These are phyloP conservation scores for Astrephomene gubernaculifera DNA, from an alignment of 139 green algal genomes.

Conservation along the genomic window DNA sequence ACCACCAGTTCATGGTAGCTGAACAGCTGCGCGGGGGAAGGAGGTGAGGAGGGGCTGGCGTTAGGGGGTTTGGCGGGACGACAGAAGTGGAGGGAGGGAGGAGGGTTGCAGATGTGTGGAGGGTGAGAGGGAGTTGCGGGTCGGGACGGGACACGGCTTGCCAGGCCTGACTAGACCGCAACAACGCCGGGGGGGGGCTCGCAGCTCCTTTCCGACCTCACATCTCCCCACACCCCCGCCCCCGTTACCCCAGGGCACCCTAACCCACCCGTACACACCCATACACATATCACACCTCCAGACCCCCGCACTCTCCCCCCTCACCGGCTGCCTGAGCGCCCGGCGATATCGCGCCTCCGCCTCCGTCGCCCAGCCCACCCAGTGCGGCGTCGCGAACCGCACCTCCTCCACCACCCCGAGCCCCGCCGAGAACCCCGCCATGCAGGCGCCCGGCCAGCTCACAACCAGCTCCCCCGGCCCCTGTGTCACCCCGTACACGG, in stretches of 20 bases:
- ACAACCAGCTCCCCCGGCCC: conserved; percentile 83
- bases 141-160: too few species aligned
- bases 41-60: neutral
- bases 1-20: conserved; percentile 79
- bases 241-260: too few species aligned
- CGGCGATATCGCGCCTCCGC: conserved; percentile 57
- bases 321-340: conserved; percentile 57
- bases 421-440: conserved; percentile 77
- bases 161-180: too few species aligned
- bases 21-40: conserved; percentile 50
- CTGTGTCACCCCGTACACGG: conserved; percentile 66
- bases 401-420: conserved; percentile 85
- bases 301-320: neutral
- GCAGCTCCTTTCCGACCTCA: too few species aligned
- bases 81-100: neutral
- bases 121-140: too few species aligned
- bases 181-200: too few species aligned
- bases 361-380: conserved; percentile 73
- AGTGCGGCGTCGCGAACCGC: conserved; percentile 87
- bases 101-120: too few species aligned
- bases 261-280: too few species aligned
- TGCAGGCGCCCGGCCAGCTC: conserved; percentile 87
- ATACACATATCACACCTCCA: neutral
- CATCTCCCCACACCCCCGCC: too few species aligned
- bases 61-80: too few species aligned